Evolutionary conservation across 495 filamentous ascomycete genomes (phyloP).

Genomic region (Lindgomyces ingoldianus): DNA sequence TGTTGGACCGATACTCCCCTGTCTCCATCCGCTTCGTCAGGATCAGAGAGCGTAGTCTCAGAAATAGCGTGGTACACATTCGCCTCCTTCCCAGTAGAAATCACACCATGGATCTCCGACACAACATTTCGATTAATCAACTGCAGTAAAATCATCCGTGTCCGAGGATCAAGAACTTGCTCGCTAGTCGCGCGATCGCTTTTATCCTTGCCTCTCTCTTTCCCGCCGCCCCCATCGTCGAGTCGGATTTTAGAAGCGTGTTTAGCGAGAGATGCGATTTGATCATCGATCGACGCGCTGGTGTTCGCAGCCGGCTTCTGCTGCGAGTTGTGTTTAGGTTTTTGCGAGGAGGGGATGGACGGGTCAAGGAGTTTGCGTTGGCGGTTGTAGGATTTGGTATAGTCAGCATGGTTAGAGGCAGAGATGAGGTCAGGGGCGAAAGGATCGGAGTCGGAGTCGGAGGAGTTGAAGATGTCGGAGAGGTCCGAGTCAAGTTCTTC

Average conservation of each 20-base stretch:
- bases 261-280: constrained; percentile 76
- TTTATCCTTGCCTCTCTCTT: constrained; percentile 64
- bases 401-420: constrained; percentile 63
- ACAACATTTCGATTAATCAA: constrained; percentile 86
- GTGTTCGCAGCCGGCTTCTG: constrained; percentile 85
- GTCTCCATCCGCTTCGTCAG: constrained; percentile 47
- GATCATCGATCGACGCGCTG: constrained; percentile 76
- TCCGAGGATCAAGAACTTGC: constrained; percentile 89
- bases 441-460: constrained; percentile 53
- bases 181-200: constrained; percentile 90
- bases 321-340: constrained; percentile 76
- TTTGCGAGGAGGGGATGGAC: constrained; percentile 56
- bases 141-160: constrained; percentile 90
- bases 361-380: constrained; percentile 65
- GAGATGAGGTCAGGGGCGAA: constrained; percentile 49
- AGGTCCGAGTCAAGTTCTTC: constrained; percentile 47
- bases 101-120: constrained; percentile 82
- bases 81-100: constrained; percentile 95
- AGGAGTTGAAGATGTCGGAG: constrained; percentile 59
- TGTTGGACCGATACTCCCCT: too few species aligned
- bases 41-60: constrained; percentile 53
- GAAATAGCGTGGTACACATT: constrained; percentile 90
- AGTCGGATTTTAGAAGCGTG: constrained; percentile 90
- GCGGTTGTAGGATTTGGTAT: constrained; percentile 90
- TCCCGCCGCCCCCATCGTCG: constrained; percentile 59